Percentiles rank a stretch among this genome's conserved stretches.
phyloP scores from a whole-genome alignment of 805 yeast genomes.

The Ogataea nitratoaversa region DNA sequence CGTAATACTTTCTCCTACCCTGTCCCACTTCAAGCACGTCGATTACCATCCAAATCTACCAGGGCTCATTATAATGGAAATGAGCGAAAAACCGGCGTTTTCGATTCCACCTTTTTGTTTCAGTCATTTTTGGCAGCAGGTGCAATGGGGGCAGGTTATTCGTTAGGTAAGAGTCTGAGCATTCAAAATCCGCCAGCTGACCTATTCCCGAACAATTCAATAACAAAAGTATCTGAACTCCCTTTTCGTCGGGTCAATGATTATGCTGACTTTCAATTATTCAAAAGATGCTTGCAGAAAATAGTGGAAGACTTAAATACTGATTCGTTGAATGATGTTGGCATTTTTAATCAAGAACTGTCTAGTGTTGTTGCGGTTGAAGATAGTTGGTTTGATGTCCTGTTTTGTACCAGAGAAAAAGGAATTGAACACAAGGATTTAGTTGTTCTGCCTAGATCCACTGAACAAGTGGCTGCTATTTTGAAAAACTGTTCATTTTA shows the following conservation, averaged over 20 bases:
- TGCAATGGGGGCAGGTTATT: constrained; percentile 33
- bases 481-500: constrained; percentile 24
- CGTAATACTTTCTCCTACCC: background rate
- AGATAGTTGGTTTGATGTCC: constrained; percentile 19
- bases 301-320: constrained; percentile 20
- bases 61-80: background rate
- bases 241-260: constrained; percentile 11
- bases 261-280: constrained; percentile 22
- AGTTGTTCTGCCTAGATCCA: constrained; percentile 18
- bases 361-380: constrained; percentile 15
- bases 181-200: constrained; percentile 26
- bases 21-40: background rate
- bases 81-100: background rate
- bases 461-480: constrained; percentile 21
- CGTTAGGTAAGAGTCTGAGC: constrained; percentile 25
- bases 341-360: constrained; percentile 19
- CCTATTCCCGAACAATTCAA: constrained; percentile 26
- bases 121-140: constrained; percentile 26
- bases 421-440: constrained; percentile 13
- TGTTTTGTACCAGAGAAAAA: constrained; percentile 19
- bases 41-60: background rate
- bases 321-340: constrained; percentile 4
- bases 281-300: constrained; percentile 24
- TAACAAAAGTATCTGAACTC: constrained; percentile 18
- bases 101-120: constrained; percentile 14